phyloP scores from a whole-genome alignment of 257 asterid genomes.

The Euphrasia confusa region DNA sequence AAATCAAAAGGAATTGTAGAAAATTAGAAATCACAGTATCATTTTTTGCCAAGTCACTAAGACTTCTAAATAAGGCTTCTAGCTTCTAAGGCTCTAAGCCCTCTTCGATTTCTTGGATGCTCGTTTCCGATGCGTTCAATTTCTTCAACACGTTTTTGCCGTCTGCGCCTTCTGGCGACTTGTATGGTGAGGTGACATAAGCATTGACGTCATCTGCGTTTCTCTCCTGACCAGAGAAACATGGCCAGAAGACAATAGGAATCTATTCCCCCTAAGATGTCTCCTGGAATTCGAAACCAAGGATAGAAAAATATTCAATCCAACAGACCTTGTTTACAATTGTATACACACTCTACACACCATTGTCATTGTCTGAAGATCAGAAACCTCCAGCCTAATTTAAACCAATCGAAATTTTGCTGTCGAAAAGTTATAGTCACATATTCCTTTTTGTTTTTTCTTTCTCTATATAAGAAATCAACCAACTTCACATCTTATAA shows the following conservation, averaged over 20 bases:
- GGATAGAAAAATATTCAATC: no score
- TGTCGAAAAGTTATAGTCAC: not conserved
- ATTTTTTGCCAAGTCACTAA: slow-evolving; percentile 6
- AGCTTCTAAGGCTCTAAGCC: slow-evolving; percentile 23
- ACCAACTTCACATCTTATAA: not conserved
- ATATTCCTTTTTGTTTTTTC: slow-evolving; percentile 16
- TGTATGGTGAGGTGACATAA: not conserved
- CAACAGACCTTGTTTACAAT: not conserved
- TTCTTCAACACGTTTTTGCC: slow-evolving; percentile 23
- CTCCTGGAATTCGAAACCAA: not conserved
- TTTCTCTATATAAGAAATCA: slow-evolving; percentile 3
- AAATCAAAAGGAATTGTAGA: not conserved
- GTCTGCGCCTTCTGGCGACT: slow-evolving; percentile 1
- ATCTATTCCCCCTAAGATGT: slow-evolving; percentile 6
- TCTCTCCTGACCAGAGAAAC: slow-evolving; percentile 18
- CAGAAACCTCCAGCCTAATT: slow-evolving; percentile 17
- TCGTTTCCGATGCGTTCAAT: slow-evolving; percentile 19
- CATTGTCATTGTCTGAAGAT: not conserved
- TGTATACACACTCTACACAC: no score
- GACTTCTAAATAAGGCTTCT: slow-evolving; percentile 25
- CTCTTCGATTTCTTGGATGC: slow-evolving; percentile 24
- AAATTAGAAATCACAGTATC: not conserved
- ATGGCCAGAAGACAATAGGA: slow-evolving; percentile 1
- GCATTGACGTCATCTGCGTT: not conserved
- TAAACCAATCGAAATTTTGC: not conserved